Base-by-base conservation (phyloP, 371 early-diverging fungal genomes). In the Syncephalastrum racemosum region DNA sequence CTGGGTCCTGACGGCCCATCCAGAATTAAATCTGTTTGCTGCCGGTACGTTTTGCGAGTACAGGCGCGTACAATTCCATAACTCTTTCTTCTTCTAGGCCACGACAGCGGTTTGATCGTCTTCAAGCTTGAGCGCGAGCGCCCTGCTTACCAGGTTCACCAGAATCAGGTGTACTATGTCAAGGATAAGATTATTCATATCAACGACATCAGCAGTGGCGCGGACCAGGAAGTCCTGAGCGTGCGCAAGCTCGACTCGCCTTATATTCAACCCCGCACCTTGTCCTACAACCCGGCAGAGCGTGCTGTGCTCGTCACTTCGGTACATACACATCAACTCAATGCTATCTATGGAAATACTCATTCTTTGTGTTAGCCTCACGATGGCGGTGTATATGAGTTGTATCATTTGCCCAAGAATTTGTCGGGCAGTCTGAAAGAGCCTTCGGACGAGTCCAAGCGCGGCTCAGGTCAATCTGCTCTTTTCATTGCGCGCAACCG, bases 71-170 rank as follows among this genome's bases (percentile, higher is more conserved):
- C 16, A 50, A 41, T 54, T 60, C 4, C 44, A n/a, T 66, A 44
- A 54, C 39, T 54, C 45, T 62, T 23, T 56, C n/a, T 46, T 19
- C 20, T 23, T 18, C 13, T 45, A 85, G 95, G 95, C 51, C 99
- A 99, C 68, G 99, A 99, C 73, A 91, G 86, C 58, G 99, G 99
- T 53, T 79, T 99, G 59, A 89, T 96, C 59, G 95, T 99, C 20
- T 99, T 98, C 75, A 96, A 97, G 70, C 82, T 98, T 23, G 97
- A 97, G 69, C 84, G 97, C 45, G 97, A 96, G 67, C 86, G 96
- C 50, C 96, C 98, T 1, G 94, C 99, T 12, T 90, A 86, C 66
- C 80, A 88, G 12, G 80, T 91, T 4, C 85, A 90, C 66, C 87
- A 89, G 52, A 88, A 88, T 63, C 80, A 80, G 58, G 81, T 97